Percentiles rank a stretch among this genome's conserved stretches.
phyloP scores from a whole-genome alignment of 1,284 basidiomycete species.

The Ceratobasidium theobromae region DNA sequence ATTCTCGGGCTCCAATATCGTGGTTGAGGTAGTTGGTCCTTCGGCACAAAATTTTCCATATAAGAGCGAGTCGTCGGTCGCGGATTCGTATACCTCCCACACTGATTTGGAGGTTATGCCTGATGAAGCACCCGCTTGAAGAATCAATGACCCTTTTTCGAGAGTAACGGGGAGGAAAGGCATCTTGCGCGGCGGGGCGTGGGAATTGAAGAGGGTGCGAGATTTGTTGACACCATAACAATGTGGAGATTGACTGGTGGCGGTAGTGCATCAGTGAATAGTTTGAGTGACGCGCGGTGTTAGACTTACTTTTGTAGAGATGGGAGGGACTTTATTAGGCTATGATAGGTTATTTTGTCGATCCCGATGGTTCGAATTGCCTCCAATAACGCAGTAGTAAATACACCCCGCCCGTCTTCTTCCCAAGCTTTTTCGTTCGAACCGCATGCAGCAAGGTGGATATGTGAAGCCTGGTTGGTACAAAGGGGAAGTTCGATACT shows the following conservation, averaged over 20 bases:
- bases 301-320: slow-evolving; percentile 36
- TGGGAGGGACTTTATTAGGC: slow-evolving; percentile 45
- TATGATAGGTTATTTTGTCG: slow-evolving; percentile 54
- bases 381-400: slow-evolving; percentile 57
- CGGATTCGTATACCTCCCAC: slow-evolving; percentile 58
- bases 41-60: not conserved
- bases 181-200: slow-evolving; percentile 56
- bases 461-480: slow-evolving; percentile 7
- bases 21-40: not conserved
- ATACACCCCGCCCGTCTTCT: slow-evolving; percentile 49
- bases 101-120: slow-evolving; percentile 55
- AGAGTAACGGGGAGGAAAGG: slow-evolving; percentile 49
- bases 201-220: slow-evolving; percentile 55
- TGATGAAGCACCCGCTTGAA: slow-evolving; percentile 60
- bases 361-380: slow-evolving; percentile 51
- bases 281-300: not conserved
- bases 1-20: not conserved
- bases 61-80: slow-evolving; percentile 51
- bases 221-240: slow-evolving; percentile 53
- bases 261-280: not conserved
- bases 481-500: not conserved
- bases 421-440: slow-evolving; percentile 26
- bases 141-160: slow-evolving; percentile 41
- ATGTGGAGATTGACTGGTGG: slow-evolving; percentile 50
- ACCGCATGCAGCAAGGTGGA: slow-evolving; percentile 19